Base-by-base conservation (phyloP, 2,329 filamentous ascomycete species). In the Aphanoascus verrucosus region DNA sequence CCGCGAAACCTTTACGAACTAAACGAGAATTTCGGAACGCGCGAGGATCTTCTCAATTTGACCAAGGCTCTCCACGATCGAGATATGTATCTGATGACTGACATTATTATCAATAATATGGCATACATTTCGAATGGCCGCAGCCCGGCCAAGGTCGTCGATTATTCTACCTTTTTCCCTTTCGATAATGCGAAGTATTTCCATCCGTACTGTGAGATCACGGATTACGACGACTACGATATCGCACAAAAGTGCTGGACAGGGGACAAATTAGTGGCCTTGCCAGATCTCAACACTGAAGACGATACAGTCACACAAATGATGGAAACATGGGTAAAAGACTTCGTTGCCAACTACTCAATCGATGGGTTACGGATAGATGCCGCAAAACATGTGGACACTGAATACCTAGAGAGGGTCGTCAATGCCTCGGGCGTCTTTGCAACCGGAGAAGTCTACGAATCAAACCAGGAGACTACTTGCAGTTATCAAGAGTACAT, bases 201-300 rank as follows among this genome's bases (percentile, higher is more conserved):
- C 67, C 82, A 86, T 62, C 43, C 74, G 1, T 78, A 75, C 61
- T 86, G 83, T 65, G 61, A 62, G 2, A 72, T 80, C 50, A 48
- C 34, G 2, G 35, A 53, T 42, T 48, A 48, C 31, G 35, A 53
- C 31, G 63, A 83, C 64, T 83, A 81, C 66, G 70, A 64, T 1
- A 70, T 66, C 17, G 63, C 66, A 2, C 63, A 68, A 43, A 41
- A 66, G 14, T 85, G 82, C 69, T 79, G 77, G 77, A 73, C 76
- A 55, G 70, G 69, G n/a, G 73, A 71, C 14, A 74, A 79, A n/a
- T 71, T 31, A 14, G 43, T 48, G 19, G 20, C 74, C 0, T 75
- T 86, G 0, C 80, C 82, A 0, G 83, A 86, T 58, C 64, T 86
- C 11, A 69, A 79, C 53, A 86, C 83, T 0, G 73, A 77, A 41